Percentiles rank a stretch among this genome's conserved stretches.
These are phyloP conservation scores for Colletotrichum horii DNA, from an alignment of 2,329 filamentous ascomycete genomes.

Conservation along the genomic window DNA sequence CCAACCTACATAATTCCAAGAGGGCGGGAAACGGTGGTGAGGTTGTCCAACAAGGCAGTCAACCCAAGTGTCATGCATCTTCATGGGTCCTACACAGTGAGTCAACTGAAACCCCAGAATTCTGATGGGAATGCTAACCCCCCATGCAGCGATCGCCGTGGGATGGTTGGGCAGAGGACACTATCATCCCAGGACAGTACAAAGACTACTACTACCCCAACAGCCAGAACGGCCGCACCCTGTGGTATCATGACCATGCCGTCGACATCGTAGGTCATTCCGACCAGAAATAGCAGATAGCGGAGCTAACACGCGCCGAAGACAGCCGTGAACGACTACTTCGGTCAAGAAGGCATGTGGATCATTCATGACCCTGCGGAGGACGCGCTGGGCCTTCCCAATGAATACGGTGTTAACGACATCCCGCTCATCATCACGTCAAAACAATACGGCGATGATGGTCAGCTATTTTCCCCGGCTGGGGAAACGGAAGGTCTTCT, in stretches of 20 bases:
- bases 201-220: constrained; percentile 71
- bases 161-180: constrained; percentile 59
- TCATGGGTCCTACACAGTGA: constrained; percentile 54
- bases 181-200: constrained; percentile 53
- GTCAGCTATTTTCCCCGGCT: constrained; percentile 50
- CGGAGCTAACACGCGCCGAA: neutral
- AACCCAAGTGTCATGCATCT: constrained; percentile 54
- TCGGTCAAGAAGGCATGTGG: constrained; percentile 61
- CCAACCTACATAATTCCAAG: constrained; percentile 55
- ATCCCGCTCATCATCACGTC: constrained; percentile 55
- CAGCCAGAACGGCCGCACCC: constrained; percentile 52
- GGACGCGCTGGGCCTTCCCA: constrained; percentile 52
- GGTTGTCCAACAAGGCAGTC: constrained; percentile 55
- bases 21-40: constrained; percentile 57
- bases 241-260: constrained; percentile 63
- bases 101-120: neutral
- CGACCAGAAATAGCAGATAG: too few relatives aligned
- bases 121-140: neutral
- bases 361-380: constrained; percentile 57
- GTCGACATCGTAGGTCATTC: constrained; percentile 32
- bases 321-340: constrained; percentile 61
- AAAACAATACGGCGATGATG: constrained; percentile 58
- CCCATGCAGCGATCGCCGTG: constrained; percentile 15
- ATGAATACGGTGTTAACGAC: constrained; percentile 55
- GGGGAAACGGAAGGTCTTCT: constrained; percentile 52